Evolutionary conservation across 192 early-diverging fungal species (phyloP), one percentile per base, ranked within the genome.

Genomic region (Backusella westeae): DNA sequence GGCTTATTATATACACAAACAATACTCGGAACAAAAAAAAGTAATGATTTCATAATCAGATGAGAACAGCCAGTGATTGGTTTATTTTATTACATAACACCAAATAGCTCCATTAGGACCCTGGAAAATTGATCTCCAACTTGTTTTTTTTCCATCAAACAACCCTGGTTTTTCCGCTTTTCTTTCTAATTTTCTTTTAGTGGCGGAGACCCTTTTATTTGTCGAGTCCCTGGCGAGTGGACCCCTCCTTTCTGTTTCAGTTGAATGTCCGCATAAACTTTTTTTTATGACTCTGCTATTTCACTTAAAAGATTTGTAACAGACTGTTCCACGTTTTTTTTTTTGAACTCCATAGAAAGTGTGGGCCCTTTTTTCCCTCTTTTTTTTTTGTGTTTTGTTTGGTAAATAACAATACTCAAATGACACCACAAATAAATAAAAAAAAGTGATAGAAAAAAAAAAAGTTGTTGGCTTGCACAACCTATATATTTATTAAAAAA

Each of bases 91-190:
- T 63, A 63, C 56, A 63, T 63, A 63, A 63, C 56, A 63, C 56
- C 26, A 29, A 63, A 63, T 63, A 4, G 12, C 23, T 59, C 21
- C 23, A 26, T 59, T 26, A 59, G 56, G 56, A 63, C 56, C 56
- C 56, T 63, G 56, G 56, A 63, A 63, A 63, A 63, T 63, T 63
- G 56, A 63, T 63, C 56, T 26, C 23, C 56, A 63, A 63, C 56
- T 63, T 26, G 56, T 26, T 63, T 26, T 44, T 56, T 63, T 63
- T 63, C 26, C 21, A 63, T 26, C 26, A 29, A 26, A 63, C 56
- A 63, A 63, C 56, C 56, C 56, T 63, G 26, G 56, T 63, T 63
- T 63, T 63, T 63, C 56, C 56, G 56, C 21, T 63, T 26, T 63
- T 26, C 10, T 29, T 63, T 63, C 26, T 63, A 26, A 26, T 63